Evolutionary conservation across 1,139 yeast species (phyloP).

Genomic region (Pichia sp.): DNA sequence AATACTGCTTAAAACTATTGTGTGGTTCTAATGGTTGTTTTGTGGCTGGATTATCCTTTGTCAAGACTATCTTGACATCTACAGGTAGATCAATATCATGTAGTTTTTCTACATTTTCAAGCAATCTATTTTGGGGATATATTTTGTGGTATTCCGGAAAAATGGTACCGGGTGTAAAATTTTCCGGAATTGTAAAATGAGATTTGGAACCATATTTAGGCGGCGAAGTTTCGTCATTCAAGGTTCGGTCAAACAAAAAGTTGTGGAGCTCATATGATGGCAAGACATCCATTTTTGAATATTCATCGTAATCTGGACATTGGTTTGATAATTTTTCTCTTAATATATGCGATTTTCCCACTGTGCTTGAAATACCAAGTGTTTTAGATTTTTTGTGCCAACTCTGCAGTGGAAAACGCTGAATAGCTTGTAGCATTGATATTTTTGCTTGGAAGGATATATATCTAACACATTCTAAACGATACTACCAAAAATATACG

Average conservation of each 20-base stretch:
- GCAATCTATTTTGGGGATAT: constrained; percentile 22
- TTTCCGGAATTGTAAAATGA: neutral
- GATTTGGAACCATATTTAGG: constrained; percentile 15
- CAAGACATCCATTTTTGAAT: constrained; percentile 32
- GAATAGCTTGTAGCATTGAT: neutral
- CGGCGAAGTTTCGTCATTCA: constrained; percentile 11
- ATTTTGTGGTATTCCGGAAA: too few species aligned
- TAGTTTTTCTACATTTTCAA: constrained; percentile 28
- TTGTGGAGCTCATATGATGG: constrained; percentile 62
- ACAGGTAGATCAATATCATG: constrained; percentile 20
- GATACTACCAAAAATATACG: too few species aligned
- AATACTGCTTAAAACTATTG: constrained; percentile 23
- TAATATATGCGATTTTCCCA: too few species aligned
- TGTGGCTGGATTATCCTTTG: neutral
- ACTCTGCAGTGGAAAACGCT: neutral
- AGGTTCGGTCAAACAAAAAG: constrained; percentile 37
- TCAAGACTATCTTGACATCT: constrained; percentile 2
- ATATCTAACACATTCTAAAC: neutral
- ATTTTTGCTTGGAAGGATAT: neutral
- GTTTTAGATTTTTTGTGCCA: neutral
- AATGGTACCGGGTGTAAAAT: too few species aligned
- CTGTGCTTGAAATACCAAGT: neutral
- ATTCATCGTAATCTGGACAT: neutral
- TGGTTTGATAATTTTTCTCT: too few species aligned
- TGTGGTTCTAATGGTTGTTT: neutral